Conservation (phyloP, 176 grass and related monocot genomes). For the Carex myosuroides region DNA sequence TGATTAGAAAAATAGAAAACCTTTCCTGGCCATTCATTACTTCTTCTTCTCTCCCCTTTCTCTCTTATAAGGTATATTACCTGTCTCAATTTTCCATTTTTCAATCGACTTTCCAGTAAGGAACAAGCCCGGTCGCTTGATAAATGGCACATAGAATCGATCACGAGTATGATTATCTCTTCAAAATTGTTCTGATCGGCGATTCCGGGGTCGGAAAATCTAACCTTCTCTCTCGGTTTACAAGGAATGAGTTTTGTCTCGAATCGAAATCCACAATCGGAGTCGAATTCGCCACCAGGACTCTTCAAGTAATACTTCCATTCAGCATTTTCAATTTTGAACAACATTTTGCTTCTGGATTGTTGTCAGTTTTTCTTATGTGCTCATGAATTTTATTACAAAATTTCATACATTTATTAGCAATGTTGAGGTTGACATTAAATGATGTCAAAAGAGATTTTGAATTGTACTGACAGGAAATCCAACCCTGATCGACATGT, state of each 20-base stretch:
- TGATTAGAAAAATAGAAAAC: slow-evolving; percentile 20
- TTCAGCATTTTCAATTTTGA: not conserved
- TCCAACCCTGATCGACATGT: not conserved
- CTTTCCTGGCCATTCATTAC: slow-evolving; percentile 1
- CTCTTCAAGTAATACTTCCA: slow-evolving; percentile 1
- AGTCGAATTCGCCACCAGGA: slow-evolving; percentile 26
- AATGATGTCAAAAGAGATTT: not conserved
- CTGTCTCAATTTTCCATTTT: slow-evolving; percentile 17
- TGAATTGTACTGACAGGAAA: not conserved
- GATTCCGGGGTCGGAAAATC: slow-evolving; percentile 22
- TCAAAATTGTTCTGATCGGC: slow-evolving; percentile 27
- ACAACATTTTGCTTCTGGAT: not conserved
- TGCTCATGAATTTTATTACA: not conserved
- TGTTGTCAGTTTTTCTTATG: not conserved
- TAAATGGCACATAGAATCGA: slow-evolving; percentile 20
- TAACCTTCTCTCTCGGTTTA: slow-evolving; percentile 23
- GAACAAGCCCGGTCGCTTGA: not conserved
- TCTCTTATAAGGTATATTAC: slow-evolving; percentile 11
- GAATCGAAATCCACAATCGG: slow-evolving; percentile 32
- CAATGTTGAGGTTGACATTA: not conserved
- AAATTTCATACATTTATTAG: not conserved
- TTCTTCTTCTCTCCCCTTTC: not conserved
- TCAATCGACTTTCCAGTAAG: not conserved
- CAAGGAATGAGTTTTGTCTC: slow-evolving; percentile 26
- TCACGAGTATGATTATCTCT: slow-evolving; percentile 31